Evolutionary conservation across 768 basidiomycete genomes (phyloP).

Genomic region (Boletellus sp.): DNA sequence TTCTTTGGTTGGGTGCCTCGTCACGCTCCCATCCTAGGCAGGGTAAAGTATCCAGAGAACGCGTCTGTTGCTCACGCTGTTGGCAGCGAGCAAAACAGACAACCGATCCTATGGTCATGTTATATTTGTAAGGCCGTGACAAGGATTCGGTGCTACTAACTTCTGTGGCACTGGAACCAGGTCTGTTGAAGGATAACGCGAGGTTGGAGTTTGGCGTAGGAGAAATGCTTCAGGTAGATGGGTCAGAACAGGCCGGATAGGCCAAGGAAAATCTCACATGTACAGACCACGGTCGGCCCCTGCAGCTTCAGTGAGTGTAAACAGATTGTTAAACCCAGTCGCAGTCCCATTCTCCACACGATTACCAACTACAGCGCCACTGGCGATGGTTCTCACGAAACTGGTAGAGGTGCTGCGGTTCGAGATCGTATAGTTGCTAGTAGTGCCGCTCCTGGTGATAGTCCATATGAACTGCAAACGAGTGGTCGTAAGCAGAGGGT

Average conservation of each 20-base stretch:
- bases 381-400: constrained; percentile 1
- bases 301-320: constrained; percentile 2
- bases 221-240: constrained; percentile 2
- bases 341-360: constrained; percentile 3
- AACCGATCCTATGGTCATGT: too few species aligned
- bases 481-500: not conserved
- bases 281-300: constrained; percentile 5
- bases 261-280: not conserved
- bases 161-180: too few species aligned
- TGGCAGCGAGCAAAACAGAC: too few species aligned
- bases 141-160: too few species aligned
- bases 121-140: too few species aligned
- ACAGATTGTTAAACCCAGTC: constrained; percentile 1
- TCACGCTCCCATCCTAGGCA: too few species aligned
- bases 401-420: not conserved
- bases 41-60: too few species aligned
- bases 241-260: not conserved
- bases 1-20: too few species aligned
- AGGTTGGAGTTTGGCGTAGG: constrained; percentile 1
- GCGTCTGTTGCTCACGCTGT: too few species aligned
- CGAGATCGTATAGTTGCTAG: constrained; percentile 4
- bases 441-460: not conserved
- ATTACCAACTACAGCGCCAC: not conserved
- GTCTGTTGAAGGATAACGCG: not conserved
- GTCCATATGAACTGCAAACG: constrained; percentile 9